A percentile compares a stretch with the other conserved stretches of the same genome.
Conservation (phyloP, 2,329 filamentous ascomycete species). For the Ophiocordyceps camponoti-leonardi region DNA sequence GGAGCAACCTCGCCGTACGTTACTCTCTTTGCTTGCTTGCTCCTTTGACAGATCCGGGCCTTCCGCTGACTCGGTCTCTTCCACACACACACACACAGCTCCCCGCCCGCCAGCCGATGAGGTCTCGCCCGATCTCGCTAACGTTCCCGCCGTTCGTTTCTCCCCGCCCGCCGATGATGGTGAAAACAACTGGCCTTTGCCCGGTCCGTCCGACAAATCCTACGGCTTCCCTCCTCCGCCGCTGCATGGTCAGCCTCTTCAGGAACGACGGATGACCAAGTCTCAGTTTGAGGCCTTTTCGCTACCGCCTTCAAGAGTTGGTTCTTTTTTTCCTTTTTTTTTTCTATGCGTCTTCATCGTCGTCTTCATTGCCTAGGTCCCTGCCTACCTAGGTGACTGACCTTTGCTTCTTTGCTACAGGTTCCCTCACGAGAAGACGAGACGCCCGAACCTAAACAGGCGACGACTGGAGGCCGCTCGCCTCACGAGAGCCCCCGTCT, state of each 20-base stretch:
- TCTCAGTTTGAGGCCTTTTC: slow-evolving; percentile 87
- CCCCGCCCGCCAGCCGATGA: background rate
- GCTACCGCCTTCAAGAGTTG: slow-evolving; percentile 65
- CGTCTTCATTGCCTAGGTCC: too few relatives aligned
- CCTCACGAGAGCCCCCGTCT: slow-evolving; percentile 49
- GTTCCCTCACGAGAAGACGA: slow-evolving; percentile 43
- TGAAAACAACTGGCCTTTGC: background rate
- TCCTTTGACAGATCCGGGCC: background rate
- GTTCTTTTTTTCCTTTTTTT: slow-evolving; percentile 15
- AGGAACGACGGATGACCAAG: slow-evolving; percentile 68
- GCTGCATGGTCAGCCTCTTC: slow-evolving; percentile 57
- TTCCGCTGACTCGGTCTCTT: too few relatives aligned
- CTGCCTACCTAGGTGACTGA: too few relatives aligned
- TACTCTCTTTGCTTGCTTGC: background rate
- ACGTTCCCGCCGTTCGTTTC: slow-evolving; percentile 47
- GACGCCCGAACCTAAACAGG: slow-evolving; percentile 41
- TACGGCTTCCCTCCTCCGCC: slow-evolving; percentile 49
- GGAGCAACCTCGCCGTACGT: background rate
- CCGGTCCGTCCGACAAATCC: slow-evolving; percentile 37
- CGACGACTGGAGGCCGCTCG: slow-evolving; percentile 47
- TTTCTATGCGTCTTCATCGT: slow-evolving; percentile 3
- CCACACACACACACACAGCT: too few relatives aligned
- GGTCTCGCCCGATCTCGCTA: background rate
- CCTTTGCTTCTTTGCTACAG: slow-evolving; percentile 16
- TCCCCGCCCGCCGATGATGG: slow-evolving; percentile 57